Evolutionary conservation across 1,139 yeast species (phyloP), one percentile per base, ranked within the genome.

Genomic region (Geotrichum fermentans): DNA sequence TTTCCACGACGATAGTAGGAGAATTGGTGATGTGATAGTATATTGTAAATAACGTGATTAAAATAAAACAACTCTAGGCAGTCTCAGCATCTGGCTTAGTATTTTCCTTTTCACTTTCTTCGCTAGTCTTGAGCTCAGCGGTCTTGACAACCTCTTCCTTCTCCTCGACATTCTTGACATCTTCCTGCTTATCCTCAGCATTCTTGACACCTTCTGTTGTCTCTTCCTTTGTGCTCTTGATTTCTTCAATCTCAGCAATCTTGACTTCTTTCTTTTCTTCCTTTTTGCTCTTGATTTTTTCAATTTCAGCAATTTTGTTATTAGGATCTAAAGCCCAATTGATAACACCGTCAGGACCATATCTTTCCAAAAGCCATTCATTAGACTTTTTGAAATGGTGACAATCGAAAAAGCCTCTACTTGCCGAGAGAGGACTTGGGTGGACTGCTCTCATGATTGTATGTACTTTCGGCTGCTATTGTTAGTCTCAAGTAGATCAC

Each of bases 351-450:
- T 67, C 67, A 21, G 70, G 67, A 0, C 78, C 77, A 40, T 74
- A 73, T 16, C 62, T 60, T 17, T 68, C 69, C n/a, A 53, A 52
- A 13, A 89, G 70, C 95, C 95, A 89, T 11, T 77, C 78, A 61
- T 89, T 89, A 44, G 92, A 82, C 60, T 74, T 73, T 45, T 66
- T 71, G 64, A 88, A 89, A 58, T 87, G 95, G 29, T 72, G 68
- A 64, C 84, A 81, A 4, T 79, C 78, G 59, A 88, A 88, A 62
- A 85, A 89, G 0, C 95, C 95, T 48, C 95, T 72, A 26, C 80
- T 73, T 0, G 98, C 98, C 56, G 95, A 84, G 49, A 92, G 70
- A 1, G 99, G 98, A 36, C 95, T 85, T 0, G 99, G 99, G 67
- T 94, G 99, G 1, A 88, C 97, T 0, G 90, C 75, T 54, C 75